Conservation (phyloP, 2,329 filamentous ascomycete species). For the Paecilomyces variotii region DNA sequence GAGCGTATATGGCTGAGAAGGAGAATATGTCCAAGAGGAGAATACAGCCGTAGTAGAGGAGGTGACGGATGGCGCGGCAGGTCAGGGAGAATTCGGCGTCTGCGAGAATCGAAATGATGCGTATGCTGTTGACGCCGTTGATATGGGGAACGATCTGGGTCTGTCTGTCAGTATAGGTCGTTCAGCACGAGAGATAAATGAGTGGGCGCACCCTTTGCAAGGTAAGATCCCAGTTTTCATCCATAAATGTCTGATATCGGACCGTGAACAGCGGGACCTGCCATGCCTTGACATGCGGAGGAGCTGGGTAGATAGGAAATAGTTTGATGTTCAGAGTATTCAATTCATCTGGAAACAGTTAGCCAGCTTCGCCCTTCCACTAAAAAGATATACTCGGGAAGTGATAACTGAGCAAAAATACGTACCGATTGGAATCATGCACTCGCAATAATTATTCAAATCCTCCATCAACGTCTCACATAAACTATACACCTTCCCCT, state of each 20-base stretch:
- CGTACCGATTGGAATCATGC: conserved; percentile 92
- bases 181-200: background rate
- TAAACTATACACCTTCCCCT: conserved; percentile 53
- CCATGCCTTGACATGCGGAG: conserved; percentile 72
- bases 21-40: conserved; percentile 91
- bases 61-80: conserved; percentile 75
- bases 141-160: conserved; percentile 68
- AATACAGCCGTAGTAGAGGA: conserved; percentile 88
- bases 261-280: conserved; percentile 77
- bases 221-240: conserved; percentile 48
- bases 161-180: background rate
- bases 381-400: background rate
- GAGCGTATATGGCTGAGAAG: conserved; percentile 84
- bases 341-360: conserved; percentile 58
- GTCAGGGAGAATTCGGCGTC: conserved; percentile 82
- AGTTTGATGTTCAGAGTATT: conserved; percentile 96
- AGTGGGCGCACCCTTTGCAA: conserved; percentile 37
- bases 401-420: conserved; percentile 9
- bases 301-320: conserved; percentile 72
- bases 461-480: conserved; percentile 89
- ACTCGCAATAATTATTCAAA: conserved; percentile 93
- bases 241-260: conserved; percentile 43
- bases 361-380: conserved; percentile 4
- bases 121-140: conserved; percentile 83
- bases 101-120: conserved; percentile 74